Percentiles rank a stretch among this genome's conserved stretches.
Conservation (phyloP, 352 stramenopile species). For the Phytophthora multivora region DNA sequence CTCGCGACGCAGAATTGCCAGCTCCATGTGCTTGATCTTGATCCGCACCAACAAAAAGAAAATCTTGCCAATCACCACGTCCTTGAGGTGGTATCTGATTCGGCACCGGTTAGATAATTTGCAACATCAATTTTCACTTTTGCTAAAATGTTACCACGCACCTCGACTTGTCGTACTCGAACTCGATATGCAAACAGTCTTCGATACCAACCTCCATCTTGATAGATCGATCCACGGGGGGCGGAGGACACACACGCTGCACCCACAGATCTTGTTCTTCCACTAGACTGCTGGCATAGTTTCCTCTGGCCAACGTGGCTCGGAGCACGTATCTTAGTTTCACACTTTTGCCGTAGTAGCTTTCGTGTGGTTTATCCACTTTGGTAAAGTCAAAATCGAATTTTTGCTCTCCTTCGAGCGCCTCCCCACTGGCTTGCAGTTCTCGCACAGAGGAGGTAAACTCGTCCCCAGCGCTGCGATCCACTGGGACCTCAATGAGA, state of each 20-base stretch:
- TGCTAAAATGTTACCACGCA: slow-evolving; percentile 51
- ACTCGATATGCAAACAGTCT: slow-evolving; percentile 99
- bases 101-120: background rate
- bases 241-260: slow-evolving; percentile 66
- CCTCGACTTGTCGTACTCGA: slow-evolving; percentile 97
- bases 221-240: slow-evolving; percentile 91
- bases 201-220: slow-evolving; percentile 99
- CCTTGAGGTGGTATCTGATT: slow-evolving; percentile 89
- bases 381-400: slow-evolving; percentile 95
- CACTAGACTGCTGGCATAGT: slow-evolving; percentile 91
- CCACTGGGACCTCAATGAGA: slow-evolving; percentile 90
- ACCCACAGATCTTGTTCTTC: slow-evolving; percentile 96
- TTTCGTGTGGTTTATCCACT: slow-evolving; percentile 96
- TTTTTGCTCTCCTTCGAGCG: slow-evolving; percentile 50
- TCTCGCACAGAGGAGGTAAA: slow-evolving; percentile 93
- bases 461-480: slow-evolving; percentile 86
- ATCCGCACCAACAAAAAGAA: slow-evolving; percentile 98
- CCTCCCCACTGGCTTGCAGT: slow-evolving; percentile 84
- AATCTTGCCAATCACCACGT: slow-evolving; percentile 97
- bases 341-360: slow-evolving; percentile 96
- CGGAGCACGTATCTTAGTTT: slow-evolving; percentile 96
- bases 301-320: slow-evolving; percentile 89
- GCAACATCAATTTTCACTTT: no score
- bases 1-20: slow-evolving; percentile 97
- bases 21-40: slow-evolving; percentile 99